Conservation (phyloP, 1,139 yeast species). For the Hemisphaericaspora lyxosophila region DNA sequence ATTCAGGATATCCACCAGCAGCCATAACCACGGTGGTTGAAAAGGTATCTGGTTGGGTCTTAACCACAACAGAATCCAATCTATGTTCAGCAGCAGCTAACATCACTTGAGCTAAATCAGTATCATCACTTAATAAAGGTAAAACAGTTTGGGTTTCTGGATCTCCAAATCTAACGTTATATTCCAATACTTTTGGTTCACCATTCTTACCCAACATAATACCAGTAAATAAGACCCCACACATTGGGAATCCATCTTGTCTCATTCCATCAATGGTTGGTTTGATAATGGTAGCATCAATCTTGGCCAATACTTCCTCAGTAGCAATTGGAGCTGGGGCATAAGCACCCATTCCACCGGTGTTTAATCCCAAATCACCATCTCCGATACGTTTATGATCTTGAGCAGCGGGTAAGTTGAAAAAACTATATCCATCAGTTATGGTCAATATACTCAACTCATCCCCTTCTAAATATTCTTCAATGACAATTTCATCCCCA, state of each 20-base stretch:
- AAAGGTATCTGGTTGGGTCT: conserved; percentile 57
- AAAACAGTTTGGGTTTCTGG: conserved; percentile 98
- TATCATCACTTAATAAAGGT: conserved; percentile 76
- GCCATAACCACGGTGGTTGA: conserved; percentile 94
- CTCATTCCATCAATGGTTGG: conserved; percentile 98
- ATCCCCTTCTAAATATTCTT: conserved; percentile 95
- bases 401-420: conserved; percentile 95
- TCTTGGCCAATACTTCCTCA: conserved; percentile 62
- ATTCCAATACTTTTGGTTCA: conserved; percentile 89
- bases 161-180: conserved; percentile 97
- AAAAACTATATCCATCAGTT: conserved; percentile 90
- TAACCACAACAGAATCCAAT: conserved; percentile 77
- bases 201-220: conserved; percentile 82
- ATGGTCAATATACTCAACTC: conserved; percentile 91
- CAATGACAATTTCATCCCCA: conserved; percentile 95
- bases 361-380: conserved; percentile 90
- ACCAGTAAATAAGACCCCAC: conserved; percentile 96
- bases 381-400: conserved; percentile 96
- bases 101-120: conserved; percentile 90
- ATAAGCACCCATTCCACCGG: conserved; percentile 99
- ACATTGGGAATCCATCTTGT: conserved; percentile 91
- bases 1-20: conserved; percentile 95
- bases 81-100: conserved; percentile 94
- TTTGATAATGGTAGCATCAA: conserved; percentile 70
- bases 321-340: conserved; percentile 96